Evolutionary conservation across 441 rosid species (phyloP).

Genomic region (Pelargonium australe): DNA sequence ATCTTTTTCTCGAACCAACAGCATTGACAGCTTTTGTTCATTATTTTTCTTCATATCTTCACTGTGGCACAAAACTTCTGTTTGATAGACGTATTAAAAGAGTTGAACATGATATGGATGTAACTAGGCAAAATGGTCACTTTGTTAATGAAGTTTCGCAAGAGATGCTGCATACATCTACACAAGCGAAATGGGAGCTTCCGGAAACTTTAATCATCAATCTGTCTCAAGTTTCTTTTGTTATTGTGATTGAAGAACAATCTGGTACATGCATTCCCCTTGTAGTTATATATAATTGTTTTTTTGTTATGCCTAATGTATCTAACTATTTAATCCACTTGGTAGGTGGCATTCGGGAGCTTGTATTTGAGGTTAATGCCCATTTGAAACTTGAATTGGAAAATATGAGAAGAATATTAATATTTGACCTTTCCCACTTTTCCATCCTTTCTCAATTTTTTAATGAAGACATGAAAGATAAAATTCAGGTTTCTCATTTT

Average conservation of each 20-base stretch:
- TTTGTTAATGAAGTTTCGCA: slow-evolving; percentile 19
- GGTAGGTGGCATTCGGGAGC: slow-evolving; percentile 60
- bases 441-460: slow-evolving; percentile 61
- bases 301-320: slow-evolving; percentile 16
- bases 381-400: slow-evolving; percentile 42
- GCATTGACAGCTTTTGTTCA: slow-evolving; percentile 44
- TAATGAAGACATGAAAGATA: slow-evolving; percentile 35
- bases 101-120: slow-evolving; percentile 27
- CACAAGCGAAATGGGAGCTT: slow-evolving; percentile 30
- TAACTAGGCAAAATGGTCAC: slow-evolving; percentile 22
- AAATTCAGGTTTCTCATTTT: slow-evolving; percentile 49
- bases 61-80: slow-evolving; percentile 28
- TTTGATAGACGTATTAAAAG: slow-evolving; percentile 31
- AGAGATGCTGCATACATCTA: slow-evolving; percentile 27
- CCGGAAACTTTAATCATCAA: slow-evolving; percentile 42
- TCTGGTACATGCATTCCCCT: slow-evolving; percentile 43
- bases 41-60: slow-evolving; percentile 41
- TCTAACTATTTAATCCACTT: slow-evolving; percentile 24
- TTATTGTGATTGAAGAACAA: slow-evolving; percentile 52
- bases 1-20: slow-evolving; percentile 52
- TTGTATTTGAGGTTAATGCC: slow-evolving; percentile 54
- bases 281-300: slow-evolving; percentile 15
- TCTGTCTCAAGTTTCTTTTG: slow-evolving; percentile 50
- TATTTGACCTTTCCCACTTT: slow-evolving; percentile 52
- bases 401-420: slow-evolving; percentile 42